phyloP scores from a whole-genome alignment of 2,329 filamentous ascomycete species.

The Emmonsiellopsis sp. region DNA sequence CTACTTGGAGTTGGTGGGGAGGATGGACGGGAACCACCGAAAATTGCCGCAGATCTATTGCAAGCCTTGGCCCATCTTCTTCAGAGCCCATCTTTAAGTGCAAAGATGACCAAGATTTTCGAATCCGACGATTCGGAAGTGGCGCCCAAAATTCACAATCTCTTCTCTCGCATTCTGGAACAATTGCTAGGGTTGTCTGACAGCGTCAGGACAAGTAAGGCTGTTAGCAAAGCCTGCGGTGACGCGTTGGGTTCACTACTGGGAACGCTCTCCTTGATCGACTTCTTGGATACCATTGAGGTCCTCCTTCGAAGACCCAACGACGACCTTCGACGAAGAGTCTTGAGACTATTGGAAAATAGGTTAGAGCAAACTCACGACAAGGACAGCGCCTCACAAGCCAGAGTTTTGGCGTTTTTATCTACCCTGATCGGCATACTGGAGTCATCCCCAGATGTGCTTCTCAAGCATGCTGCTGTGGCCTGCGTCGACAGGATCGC shows the following conservation, averaged over 20 bases:
- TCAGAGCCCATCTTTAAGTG: slow-evolving; percentile 33
- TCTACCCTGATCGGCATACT: slow-evolving; percentile 71
- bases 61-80: slow-evolving; percentile 30
- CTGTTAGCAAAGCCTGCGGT: slow-evolving; percentile 41
- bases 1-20: slow-evolving; percentile 54
- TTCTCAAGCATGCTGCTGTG: slow-evolving; percentile 76
- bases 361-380: slow-evolving; percentile 67
- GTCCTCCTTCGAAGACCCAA: slow-evolving; percentile 68
- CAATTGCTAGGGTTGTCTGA: slow-evolving; percentile 59
- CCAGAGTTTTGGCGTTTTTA: slow-evolving; percentile 67
- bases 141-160: slow-evolving; percentile 54
- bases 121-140: slow-evolving; percentile 42
- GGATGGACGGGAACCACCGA: slow-evolving; percentile 39
- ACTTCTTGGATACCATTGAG: slow-evolving; percentile 84
- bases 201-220: slow-evolving; percentile 26
- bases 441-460: slow-evolving; percentile 59
- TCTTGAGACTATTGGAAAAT: slow-evolving; percentile 69
- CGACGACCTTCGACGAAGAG: slow-evolving; percentile 67
- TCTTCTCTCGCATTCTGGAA: slow-evolving; percentile 62
- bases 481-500: slow-evolving; percentile 86
- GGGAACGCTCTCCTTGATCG: slow-evolving; percentile 71
- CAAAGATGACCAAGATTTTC: slow-evolving; percentile 30
- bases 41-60: slow-evolving; percentile 34
- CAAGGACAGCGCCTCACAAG: slow-evolving; percentile 58
- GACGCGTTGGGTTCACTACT: slow-evolving; percentile 71